These are phyloP conservation scores for Moesziomyces globuligerus DNA, from an alignment of 1,284 basidiomycete species.

Conservation along the genomic window DNA sequence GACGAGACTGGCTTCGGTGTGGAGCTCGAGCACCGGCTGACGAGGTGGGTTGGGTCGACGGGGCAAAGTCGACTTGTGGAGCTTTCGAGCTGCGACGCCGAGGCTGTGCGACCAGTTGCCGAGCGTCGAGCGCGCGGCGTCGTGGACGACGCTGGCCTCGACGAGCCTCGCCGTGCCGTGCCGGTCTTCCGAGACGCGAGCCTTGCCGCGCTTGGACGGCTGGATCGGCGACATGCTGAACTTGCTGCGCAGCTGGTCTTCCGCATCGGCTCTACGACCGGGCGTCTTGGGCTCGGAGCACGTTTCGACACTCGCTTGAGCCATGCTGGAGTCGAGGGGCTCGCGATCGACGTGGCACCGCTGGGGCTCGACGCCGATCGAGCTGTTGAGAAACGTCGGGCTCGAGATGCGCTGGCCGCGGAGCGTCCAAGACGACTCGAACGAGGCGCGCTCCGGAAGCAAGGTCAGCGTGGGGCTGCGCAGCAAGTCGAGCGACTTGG, in stretches of 20 bases:
- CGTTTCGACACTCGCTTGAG: too few relatives aligned
- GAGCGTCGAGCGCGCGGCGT: constrained; percentile 17
- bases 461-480: constrained; percentile 11
- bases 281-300: constrained; percentile 21
- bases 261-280: constrained; percentile 7
- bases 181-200: constrained; percentile 17
- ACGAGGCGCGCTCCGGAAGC: constrained; percentile 10
- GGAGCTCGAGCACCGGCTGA: not conserved
- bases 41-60: too few relatives aligned
- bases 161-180: not conserved
- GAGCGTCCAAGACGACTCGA: constrained; percentile 22
- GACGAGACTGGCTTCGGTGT: not conserved
- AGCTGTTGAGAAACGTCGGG: constrained; percentile 39
- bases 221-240: constrained; percentile 50
- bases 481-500: constrained; percentile 33
- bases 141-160: constrained; percentile 14
- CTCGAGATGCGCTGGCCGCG: constrained; percentile 25
- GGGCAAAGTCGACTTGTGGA: too few relatives aligned
- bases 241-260: constrained; percentile 36
- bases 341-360: too few relatives aligned
- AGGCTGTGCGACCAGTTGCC: constrained; percentile 34
- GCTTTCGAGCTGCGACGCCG: constrained; percentile 21
- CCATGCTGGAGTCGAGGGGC: too few relatives aligned
- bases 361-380: constrained; percentile 19
- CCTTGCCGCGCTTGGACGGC: constrained; percentile 27